Evolutionary conservation across 495 filamentous ascomycete genomes (phyloP).

Genomic region (Xylaria curta): DNA sequence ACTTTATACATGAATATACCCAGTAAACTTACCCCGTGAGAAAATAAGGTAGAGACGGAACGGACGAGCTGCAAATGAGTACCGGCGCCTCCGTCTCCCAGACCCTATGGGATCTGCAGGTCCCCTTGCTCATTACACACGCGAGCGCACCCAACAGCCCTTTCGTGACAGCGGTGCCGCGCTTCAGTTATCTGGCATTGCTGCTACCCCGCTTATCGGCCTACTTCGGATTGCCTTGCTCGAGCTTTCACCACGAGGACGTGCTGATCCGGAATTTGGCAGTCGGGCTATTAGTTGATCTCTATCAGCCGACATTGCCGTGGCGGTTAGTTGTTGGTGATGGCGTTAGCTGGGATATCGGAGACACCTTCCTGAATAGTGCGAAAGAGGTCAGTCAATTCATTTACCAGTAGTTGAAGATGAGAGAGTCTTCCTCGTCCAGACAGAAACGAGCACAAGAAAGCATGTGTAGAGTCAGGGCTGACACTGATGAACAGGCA

Average conservation of each 20-base stretch:
- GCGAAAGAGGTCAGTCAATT: constrained; percentile 74
- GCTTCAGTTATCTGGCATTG: constrained; percentile 75
- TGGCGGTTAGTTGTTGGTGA: constrained; percentile 74
- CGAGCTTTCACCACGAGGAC: constrained; percentile 89
- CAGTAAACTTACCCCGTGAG: neutral
- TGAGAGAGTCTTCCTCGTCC: neutral
- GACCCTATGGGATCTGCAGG: constrained; percentile 55
- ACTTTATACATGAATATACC: neutral
- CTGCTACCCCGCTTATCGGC: constrained; percentile 77
- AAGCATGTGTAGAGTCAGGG: constrained; percentile 7
- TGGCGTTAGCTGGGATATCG: constrained; percentile 71
- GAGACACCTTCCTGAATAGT: constrained; percentile 90
- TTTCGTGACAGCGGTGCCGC: constrained; percentile 64
- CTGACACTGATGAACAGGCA: constrained; percentile 55
- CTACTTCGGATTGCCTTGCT: constrained; percentile 73
- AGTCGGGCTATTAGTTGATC: constrained; percentile 85
- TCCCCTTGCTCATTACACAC: constrained; percentile 62
- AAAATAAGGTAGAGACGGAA: neutral
- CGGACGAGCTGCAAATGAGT: constrained; percentile 30
- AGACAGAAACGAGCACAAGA: neutral
- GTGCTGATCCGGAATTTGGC: constrained; percentile 73
- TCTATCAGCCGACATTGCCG: constrained; percentile 69
- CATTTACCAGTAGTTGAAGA: neutral
- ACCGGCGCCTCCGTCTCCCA: constrained; percentile 40
- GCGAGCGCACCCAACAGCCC: constrained; percentile 44